A percentile compares a stretch with the other conserved stretches of the same genome.
Conservation (phyloP, 257 asterid genomes). For the Echium plantagineum region DNA sequence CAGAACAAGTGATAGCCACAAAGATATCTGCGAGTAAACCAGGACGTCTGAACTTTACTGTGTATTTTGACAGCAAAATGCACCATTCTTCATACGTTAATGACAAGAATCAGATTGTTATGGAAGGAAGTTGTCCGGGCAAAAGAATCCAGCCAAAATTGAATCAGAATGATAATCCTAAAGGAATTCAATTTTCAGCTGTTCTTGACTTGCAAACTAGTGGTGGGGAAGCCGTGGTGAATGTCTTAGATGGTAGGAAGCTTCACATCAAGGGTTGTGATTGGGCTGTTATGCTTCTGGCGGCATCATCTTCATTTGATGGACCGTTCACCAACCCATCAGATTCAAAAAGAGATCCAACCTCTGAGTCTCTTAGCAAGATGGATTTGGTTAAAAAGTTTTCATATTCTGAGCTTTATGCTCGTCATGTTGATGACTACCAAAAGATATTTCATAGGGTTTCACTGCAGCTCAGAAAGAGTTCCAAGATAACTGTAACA, state of each 20-base stretch:
- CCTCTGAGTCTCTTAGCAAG: slow-evolving; percentile 22
- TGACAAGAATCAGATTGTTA: slow-evolving; percentile 38
- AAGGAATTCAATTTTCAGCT: slow-evolving; percentile 51
- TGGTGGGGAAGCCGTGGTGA: slow-evolving; percentile 20
- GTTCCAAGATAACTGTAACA: slow-evolving; percentile 10
- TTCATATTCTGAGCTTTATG: slow-evolving; percentile 48
- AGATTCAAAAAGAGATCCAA: slow-evolving; percentile 49
- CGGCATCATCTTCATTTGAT: slow-evolving; percentile 56
- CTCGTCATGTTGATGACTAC: slow-evolving; percentile 59
- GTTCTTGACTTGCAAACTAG: slow-evolving; percentile 60
- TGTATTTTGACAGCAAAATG: slow-evolving; percentile 49
- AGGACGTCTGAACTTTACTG: slow-evolving; percentile 33
- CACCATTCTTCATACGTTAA: slow-evolving; percentile 39
- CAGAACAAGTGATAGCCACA: slow-evolving; percentile 50
- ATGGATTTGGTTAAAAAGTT: slow-evolving; percentile 35
- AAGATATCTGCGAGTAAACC: slow-evolving; percentile 50
- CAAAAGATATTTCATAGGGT: slow-evolving; percentile 65
- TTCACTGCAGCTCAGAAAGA: slow-evolving; percentile 44
- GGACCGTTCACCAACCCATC: slow-evolving; percentile 57
- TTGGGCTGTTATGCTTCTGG: slow-evolving; percentile 53
- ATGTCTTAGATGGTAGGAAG: slow-evolving; percentile 35
- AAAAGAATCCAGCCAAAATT: slow-evolving; percentile 25
- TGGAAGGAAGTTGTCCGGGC: slow-evolving; percentile 58
- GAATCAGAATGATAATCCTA: slow-evolving; percentile 25
- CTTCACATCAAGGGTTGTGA: slow-evolving; percentile 45